Evolutionary conservation across 2,329 filamentous ascomycete genomes (phyloP).

Genomic region (Corniculantispora saksenae): DNA sequence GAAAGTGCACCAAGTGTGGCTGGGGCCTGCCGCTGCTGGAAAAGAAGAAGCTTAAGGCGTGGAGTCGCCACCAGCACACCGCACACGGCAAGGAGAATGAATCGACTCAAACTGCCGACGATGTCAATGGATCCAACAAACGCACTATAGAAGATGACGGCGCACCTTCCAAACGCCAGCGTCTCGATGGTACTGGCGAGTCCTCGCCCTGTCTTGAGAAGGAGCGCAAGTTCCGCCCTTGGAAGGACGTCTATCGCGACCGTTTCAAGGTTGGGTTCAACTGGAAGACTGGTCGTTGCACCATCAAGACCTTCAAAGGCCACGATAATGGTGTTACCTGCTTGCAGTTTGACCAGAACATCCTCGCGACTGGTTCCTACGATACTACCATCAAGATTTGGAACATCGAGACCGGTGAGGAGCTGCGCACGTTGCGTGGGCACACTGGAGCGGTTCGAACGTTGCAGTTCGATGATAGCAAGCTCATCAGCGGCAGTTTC

Average conservation of each 20-base stretch:
- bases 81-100: slow-evolving; percentile 36
- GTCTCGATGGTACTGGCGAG: slow-evolving; percentile 28
- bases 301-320: slow-evolving; percentile 79
- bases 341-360: slow-evolving; percentile 74
- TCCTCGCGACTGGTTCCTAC: slow-evolving; percentile 91
- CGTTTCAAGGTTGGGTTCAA: slow-evolving; percentile 94
- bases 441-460: slow-evolving; percentile 83
- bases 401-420: slow-evolving; percentile 86
- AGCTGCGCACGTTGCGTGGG: slow-evolving; percentile 79
- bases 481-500: slow-evolving; percentile 86
- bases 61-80: slow-evolving; percentile 81
- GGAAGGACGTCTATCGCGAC: slow-evolving; percentile 97
- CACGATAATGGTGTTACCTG: slow-evolving; percentile 72
- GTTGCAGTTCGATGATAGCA: slow-evolving; percentile 88
- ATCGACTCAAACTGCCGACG: slow-evolving; percentile 27
- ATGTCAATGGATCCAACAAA: slow-evolving; percentile 37
- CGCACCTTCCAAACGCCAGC: slow-evolving; percentile 36
- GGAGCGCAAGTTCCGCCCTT: slow-evolving; percentile 63
- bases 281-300: slow-evolving; percentile 93
- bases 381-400: slow-evolving; percentile 95
- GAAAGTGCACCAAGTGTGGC: slow-evolving; percentile 92
- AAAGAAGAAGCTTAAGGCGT: slow-evolving; percentile 80
- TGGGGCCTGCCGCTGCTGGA: slow-evolving; percentile 92
- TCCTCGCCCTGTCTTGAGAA: slow-evolving; percentile 38
- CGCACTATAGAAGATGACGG: slow-evolving; percentile 34